Conservation (phyloP, 2,329 filamentous ascomycete species). For the Clonostachys byssicola region DNA sequence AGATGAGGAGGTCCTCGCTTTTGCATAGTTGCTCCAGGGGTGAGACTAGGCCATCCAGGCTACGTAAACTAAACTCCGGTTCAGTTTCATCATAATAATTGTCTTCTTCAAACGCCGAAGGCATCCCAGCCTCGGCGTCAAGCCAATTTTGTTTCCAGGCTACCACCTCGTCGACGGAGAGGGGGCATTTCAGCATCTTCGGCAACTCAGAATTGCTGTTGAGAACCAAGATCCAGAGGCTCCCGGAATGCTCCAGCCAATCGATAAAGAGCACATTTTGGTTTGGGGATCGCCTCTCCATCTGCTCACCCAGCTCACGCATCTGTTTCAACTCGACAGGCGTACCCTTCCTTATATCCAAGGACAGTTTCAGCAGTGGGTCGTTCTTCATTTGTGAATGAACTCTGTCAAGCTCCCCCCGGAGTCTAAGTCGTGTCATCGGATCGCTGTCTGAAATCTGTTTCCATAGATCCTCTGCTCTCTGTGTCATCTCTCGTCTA, state of each 20-base stretch:
- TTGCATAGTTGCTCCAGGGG: not conserved
- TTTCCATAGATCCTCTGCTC: not conserved
- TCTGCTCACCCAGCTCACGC: not conserved
- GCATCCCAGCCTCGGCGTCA: not conserved
- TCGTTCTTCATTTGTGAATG: not conserved
- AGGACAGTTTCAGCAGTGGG: not conserved
- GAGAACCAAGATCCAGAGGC: not conserved
- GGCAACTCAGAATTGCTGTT: not conserved
- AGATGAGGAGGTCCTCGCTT: conserved; percentile 1
- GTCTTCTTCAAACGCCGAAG: conserved; percentile 1
- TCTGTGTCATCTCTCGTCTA: not conserved
- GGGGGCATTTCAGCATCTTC: not conserved
- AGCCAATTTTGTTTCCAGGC: conserved; percentile 1
- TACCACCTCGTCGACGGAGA: not conserved
- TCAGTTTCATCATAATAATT: not conserved
- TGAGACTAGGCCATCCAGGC: conserved; percentile 1
- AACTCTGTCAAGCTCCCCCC: not conserved
- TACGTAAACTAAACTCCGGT: conserved; percentile 1
- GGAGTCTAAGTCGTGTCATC: not conserved
- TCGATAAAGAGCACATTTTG: not conserved
- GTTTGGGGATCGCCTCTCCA: not conserved
- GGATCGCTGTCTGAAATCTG: not conserved
- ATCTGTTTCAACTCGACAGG: not conserved
- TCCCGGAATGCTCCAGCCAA: not conserved
- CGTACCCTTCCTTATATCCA: not conserved